Conservation (phyloP, 2,329 filamentous ascomycete species). For the Fusarium proliferatum region DNA sequence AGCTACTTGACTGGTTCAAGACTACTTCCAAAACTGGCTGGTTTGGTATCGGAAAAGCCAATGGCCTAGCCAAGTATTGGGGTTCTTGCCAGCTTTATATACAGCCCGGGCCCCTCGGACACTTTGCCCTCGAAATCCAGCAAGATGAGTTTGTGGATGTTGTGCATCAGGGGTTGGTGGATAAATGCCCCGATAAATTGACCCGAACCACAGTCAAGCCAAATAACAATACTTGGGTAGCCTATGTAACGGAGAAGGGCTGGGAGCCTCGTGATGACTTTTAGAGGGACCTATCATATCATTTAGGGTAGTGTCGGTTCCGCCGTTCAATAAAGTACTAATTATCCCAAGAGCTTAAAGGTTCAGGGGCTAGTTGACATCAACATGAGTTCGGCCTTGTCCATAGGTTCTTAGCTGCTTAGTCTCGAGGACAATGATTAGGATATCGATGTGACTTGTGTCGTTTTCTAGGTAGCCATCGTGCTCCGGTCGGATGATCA, state of each 20-base stretch:
- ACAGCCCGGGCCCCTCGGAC: background rate
- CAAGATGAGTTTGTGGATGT: background rate
- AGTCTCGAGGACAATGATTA: too few relatives aligned
- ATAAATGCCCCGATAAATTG: background rate
- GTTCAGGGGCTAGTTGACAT: too few relatives aligned
- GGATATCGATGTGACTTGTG: too few relatives aligned
- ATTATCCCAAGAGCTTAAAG: too few relatives aligned
- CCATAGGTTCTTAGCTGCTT: too few relatives aligned
- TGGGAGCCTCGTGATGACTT: background rate
- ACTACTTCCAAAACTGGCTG: background rate
- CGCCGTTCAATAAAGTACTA: too few relatives aligned
- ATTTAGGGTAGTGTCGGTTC: too few relatives aligned
- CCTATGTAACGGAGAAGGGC: conserved; percentile 4
- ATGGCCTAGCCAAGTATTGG: background rate
- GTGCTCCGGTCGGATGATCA: too few relatives aligned
- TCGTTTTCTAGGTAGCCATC: too few relatives aligned
- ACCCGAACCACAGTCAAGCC: background rate
- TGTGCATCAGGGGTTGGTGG: background rate
- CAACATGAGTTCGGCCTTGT: too few relatives aligned
- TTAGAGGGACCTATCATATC: too few relatives aligned
- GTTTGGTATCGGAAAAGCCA: background rate
- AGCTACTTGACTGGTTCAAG: background rate
- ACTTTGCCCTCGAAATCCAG: background rate
- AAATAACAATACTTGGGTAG: conserved; percentile 8
- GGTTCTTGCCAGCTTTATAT: background rate